Conservation (phyloP, 2,329 filamentous ascomycete genomes). For the Fusarium sp. region DNA sequence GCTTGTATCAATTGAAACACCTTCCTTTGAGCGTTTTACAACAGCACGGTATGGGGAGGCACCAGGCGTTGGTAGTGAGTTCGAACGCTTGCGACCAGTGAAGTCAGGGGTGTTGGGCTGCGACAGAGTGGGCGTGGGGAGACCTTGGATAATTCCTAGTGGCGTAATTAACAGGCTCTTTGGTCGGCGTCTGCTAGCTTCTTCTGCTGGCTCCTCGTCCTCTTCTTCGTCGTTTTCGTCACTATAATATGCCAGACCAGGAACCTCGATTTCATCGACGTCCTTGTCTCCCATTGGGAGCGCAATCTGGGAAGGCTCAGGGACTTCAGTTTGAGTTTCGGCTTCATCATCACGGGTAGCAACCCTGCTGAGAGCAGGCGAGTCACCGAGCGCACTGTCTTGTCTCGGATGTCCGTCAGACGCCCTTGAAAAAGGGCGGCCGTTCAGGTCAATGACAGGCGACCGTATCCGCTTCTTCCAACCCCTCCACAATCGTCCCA, state of each 20-base stretch:
- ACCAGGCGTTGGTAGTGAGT: slow-evolving; percentile 44
- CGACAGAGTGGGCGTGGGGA: slow-evolving; percentile 50
- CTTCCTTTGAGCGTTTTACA: slow-evolving; percentile 27
- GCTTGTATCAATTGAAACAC: neutral
- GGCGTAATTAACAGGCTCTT: slow-evolving; percentile 55
- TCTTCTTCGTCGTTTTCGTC: slow-evolving; percentile 69
- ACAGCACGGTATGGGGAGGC: slow-evolving; percentile 40
- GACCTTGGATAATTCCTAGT: slow-evolving; percentile 41
- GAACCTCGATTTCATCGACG: slow-evolving; percentile 82
- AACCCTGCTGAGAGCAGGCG: slow-evolving; percentile 47
- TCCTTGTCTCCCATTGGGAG: slow-evolving; percentile 75
- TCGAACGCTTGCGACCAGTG: slow-evolving; percentile 50
- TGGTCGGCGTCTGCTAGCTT: slow-evolving; percentile 53
- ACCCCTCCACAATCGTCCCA: slow-evolving; percentile 91
- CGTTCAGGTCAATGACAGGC: slow-evolving; percentile 60
- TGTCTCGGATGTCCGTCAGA: slow-evolving; percentile 50
- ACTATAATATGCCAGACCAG: slow-evolving; percentile 71
- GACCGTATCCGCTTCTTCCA: slow-evolving; percentile 89
- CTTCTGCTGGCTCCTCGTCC: slow-evolving; percentile 42
- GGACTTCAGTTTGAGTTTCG: slow-evolving; percentile 43
- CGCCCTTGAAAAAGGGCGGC: slow-evolving; percentile 62
- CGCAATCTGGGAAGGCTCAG: slow-evolving; percentile 63
- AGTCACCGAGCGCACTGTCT: slow-evolving; percentile 53
- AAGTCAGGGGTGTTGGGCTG: slow-evolving; percentile 52
- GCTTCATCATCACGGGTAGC: slow-evolving; percentile 47